Evolutionary conservation across 441 rosid genomes (phyloP).

Genomic region (Brassica balearica): DNA sequence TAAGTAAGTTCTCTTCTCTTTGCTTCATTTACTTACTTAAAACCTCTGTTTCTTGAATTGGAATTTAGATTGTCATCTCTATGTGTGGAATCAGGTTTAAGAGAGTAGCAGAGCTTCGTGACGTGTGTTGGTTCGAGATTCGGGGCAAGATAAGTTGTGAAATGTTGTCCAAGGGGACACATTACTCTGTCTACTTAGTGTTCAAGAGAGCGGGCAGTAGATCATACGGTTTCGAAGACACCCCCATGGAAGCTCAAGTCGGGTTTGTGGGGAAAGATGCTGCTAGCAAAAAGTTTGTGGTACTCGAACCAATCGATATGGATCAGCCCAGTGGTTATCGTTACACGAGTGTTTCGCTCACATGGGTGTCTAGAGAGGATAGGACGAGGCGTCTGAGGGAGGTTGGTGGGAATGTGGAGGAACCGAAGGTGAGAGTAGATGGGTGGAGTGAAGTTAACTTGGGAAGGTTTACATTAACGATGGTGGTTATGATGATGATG

Average conservation of each 20-base stretch:
- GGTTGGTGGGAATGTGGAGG: constrained; percentile 25
- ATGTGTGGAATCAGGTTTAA: constrained; percentile 49
- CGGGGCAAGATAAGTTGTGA: constrained; percentile 50
- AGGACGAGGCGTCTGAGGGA: constrained; percentile 31
- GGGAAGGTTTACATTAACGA: constrained; percentile 40
- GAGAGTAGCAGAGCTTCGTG: constrained; percentile 60
- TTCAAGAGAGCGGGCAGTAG: constrained; percentile 35
- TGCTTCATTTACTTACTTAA: neutral
- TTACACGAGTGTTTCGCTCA: constrained; percentile 28
- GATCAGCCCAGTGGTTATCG: constrained; percentile 10
- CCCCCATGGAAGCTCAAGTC: constrained; percentile 49
- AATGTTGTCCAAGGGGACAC: constrained; percentile 51
- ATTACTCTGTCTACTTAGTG: constrained; percentile 57
- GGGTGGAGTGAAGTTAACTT: constrained; percentile 60
- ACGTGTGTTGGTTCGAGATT: constrained; percentile 68
- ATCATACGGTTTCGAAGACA: constrained; percentile 49
- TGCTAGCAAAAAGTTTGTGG: constrained; percentile 21
- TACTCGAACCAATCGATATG: constrained; percentile 1
- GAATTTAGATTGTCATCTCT: neutral
- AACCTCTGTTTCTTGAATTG: neutral
- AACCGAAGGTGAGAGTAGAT: constrained; percentile 40
- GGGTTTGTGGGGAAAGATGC: constrained; percentile 55
- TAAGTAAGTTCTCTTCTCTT: constrained; percentile 44
- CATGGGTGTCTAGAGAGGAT: constrained; percentile 28
- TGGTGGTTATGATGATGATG: constrained; percentile 40